Evolutionary conservation across 768 basidiomycete species (phyloP), one percentile per base, ranked within the genome.

Genomic region (Boletus rubropictus): DNA sequence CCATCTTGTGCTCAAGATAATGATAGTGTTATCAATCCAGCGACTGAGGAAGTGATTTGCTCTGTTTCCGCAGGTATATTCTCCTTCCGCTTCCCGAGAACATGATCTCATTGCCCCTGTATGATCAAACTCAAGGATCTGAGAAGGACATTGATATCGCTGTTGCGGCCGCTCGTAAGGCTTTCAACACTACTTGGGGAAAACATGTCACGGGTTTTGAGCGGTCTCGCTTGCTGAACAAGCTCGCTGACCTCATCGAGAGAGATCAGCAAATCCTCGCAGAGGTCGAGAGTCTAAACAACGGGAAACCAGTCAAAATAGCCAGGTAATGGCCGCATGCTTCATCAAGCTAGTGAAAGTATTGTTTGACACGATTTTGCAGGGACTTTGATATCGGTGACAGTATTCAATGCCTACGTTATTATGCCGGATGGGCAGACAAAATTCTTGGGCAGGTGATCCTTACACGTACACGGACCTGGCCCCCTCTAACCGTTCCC

Each of bases 401-500:
- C 60, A 83, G 72, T 50, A 69, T 90, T 17, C 80, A 80, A 55
- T 89, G 87, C 60, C 68, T 91, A 42, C 77, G 89, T 41, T 96
- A 97, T 69, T 96, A 93, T 62, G 94, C 91, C 32, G 94, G 94
- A 20, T 94, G 88, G 87, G 89, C 90, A 8, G 94, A 97, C 72
- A 98, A 97, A 71, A 84, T 96, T 42, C 69, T 76, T 21, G 95
- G 96, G 18, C 82, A 94, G 79, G 86, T 84, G 53, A 55, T n/a
- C 34, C 29, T 35, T 28, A 34, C 50, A 53, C 44, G 48, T 46
- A 18, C 39, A 47, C 17, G 27, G 21, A 25, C 18, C 11, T 35
- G 24, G 17, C 50, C 34, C 21, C 31, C 14, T 18, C 41, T 51
- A n/a, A 57, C 31, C 27, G 41, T 29, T 31, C 31, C 25, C 47